Percentiles rank a stretch among this genome's conserved stretches.
phyloP scores from a whole-genome alignment of 768 basidiomycete genomes.

The Termitomyces sp. region DNA sequence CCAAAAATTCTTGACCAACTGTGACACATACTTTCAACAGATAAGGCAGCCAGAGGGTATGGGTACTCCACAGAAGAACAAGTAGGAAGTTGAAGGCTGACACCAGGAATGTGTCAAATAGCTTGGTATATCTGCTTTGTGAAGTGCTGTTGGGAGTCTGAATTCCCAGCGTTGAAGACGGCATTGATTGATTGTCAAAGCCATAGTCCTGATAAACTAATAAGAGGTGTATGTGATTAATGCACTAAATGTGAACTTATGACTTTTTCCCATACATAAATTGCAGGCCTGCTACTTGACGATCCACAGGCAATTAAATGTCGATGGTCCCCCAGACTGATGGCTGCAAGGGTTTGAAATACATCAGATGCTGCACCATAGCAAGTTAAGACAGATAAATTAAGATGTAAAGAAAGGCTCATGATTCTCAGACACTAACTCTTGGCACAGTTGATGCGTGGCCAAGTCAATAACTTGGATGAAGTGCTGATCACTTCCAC shows the following conservation, averaged over 20 bases:
- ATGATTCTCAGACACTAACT: not conserved
- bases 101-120: not conserved
- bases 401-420: not conserved
- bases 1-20: no score
- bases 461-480: constrained; percentile 5
- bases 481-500: not conserved
- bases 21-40: no score
- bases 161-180: not conserved
- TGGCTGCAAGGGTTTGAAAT: not conserved
- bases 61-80: no score
- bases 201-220: not conserved
- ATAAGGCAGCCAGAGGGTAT: no score
- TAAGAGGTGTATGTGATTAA: not conserved
- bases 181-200: not conserved
- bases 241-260: not conserved
- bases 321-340: not conserved
- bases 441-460: not conserved
- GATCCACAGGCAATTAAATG: constrained; percentile 4
- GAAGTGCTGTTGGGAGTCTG: not conserved
- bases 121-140: not conserved
- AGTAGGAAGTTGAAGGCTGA: no score
- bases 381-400: not conserved
- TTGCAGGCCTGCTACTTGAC: not conserved
- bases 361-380: not conserved
- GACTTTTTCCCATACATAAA: constrained; percentile 3